Evolutionary conservation across 805 yeast genomes (phyloP).

Genomic region (Priceomyces carsonii): DNA sequence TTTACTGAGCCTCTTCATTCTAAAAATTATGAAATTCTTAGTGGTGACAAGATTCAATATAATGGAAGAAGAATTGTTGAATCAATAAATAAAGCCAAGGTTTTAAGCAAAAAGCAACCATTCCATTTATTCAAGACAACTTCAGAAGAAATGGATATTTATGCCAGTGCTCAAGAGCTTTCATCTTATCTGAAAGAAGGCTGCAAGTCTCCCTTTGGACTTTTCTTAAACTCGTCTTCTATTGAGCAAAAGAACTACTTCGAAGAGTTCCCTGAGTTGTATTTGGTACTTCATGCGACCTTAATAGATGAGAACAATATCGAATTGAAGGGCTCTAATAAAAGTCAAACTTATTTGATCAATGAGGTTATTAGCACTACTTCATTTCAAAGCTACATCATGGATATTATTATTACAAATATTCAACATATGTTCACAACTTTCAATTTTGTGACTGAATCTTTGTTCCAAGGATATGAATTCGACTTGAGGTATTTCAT

Average conservation of each 20-base stretch:
- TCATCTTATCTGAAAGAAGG: constrained; percentile 52
- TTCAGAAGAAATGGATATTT: constrained; percentile 39
- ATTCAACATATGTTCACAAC: constrained; percentile 24
- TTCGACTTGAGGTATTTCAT: constrained; percentile 16
- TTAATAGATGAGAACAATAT: constrained; percentile 31
- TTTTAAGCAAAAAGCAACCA: constrained; percentile 77
- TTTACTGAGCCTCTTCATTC: constrained; percentile 14
- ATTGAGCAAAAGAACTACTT: constrained; percentile 32
- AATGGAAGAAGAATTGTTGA: constrained; percentile 48
- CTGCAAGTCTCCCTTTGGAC: constrained; percentile 60
- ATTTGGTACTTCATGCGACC: constrained; percentile 50
- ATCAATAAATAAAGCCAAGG: constrained; percentile 64
- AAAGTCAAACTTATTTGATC: constrained; percentile 14
- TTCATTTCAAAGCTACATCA: constrained; percentile 21
- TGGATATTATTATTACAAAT: constrained; percentile 20
- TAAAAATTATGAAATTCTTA: constrained; percentile 28
- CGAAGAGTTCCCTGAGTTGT: constrained; percentile 34
- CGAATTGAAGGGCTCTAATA: constrained; percentile 17
- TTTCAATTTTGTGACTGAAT: constrained; percentile 18
- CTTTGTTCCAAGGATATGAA: constrained; percentile 19
- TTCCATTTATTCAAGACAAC: constrained; percentile 74
- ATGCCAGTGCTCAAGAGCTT: constrained; percentile 70
- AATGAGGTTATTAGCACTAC: constrained; percentile 22
- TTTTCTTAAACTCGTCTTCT: constrained; percentile 62
- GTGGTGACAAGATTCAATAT: constrained; percentile 7